Conservation (phyloP, 2,329 filamentous ascomycete genomes). For the Peltaster fructicola region DNA sequence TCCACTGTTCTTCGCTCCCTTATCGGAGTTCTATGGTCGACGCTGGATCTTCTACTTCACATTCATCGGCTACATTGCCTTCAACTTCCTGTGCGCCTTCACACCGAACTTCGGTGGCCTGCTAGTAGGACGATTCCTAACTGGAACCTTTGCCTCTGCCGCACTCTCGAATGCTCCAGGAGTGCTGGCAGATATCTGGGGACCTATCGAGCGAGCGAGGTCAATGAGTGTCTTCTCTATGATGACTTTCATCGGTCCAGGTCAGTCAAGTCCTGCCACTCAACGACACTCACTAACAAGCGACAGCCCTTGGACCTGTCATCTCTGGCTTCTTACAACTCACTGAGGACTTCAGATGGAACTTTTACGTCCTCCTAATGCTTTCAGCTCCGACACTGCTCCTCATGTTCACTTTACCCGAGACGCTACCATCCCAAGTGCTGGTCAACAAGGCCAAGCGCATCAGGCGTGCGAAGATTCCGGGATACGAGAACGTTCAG, state of each 20-base stretch:
- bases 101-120: slow-evolving; percentile 35
- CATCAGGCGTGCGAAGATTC: slow-evolving; percentile 29
- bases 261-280: too few relatives aligned
- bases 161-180: slow-evolving; percentile 27
- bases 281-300: too few relatives aligned
- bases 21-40: slow-evolving; percentile 48
- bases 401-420: slow-evolving; percentile 39
- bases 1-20: slow-evolving; percentile 44
- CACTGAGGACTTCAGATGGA: slow-evolving; percentile 31
- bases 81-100: slow-evolving; percentile 38
- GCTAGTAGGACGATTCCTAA: slow-evolving; percentile 37
- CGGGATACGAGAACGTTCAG: slow-evolving; percentile 35
- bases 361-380: slow-evolving; percentile 27
- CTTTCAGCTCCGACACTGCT: slow-evolving; percentile 17
- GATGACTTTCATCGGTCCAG: slow-evolving; percentile 36
- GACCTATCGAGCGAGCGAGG: slow-evolving; percentile 33
- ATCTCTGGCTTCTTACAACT: slow-evolving; percentile 40
- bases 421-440: slow-evolving; percentile 36
- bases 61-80: slow-evolving; percentile 25
- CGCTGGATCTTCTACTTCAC: slow-evolving; percentile 32
- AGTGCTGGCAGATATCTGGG: slow-evolving; percentile 37
- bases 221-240: slow-evolving; percentile 37
- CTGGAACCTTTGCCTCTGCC: slow-evolving; percentile 37
- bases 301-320: slow-evolving; percentile 36
- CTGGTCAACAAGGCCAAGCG: slow-evolving; percentile 36